These are phyloP conservation scores for Rhizopus arrhizus DNA, from an alignment of 371 early-diverging fungal genomes.

Conservation along the genomic window DNA sequence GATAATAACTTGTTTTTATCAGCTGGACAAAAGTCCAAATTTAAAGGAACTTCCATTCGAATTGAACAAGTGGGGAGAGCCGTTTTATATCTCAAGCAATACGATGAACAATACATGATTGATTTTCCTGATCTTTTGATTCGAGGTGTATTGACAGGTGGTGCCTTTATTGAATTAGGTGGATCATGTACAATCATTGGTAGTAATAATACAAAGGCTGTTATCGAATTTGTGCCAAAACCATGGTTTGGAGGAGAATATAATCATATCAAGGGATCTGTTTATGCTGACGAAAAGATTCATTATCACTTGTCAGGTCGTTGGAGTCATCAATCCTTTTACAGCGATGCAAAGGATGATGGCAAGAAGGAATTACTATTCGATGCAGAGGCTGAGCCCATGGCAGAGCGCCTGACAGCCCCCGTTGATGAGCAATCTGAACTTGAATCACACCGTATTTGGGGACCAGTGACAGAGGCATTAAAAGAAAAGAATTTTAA, in stretches of 20 bases:
- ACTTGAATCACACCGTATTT: constrained; percentile 72
- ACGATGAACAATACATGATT: constrained; percentile 60
- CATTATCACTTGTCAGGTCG: constrained; percentile 52
- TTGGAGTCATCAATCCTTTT: constrained; percentile 68
- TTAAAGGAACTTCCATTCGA: constrained; percentile 67
- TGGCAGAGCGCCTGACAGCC: constrained; percentile 54
- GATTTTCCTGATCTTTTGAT: constrained; percentile 65
- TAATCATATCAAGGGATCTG: constrained; percentile 50
- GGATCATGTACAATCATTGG: constrained; percentile 60
- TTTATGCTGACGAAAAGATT: constrained; percentile 31
- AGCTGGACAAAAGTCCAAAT: constrained; percentile 68
- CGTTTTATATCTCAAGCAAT: constrained; percentile 46
- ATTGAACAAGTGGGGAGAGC: constrained; percentile 65
- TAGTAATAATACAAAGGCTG: constrained; percentile 52
- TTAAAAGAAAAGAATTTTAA: constrained; percentile 64
- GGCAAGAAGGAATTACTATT: constrained; percentile 53
- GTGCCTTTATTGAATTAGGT: constrained; percentile 66
- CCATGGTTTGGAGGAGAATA: constrained; percentile 60
- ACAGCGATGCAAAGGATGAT: constrained; percentile 5
- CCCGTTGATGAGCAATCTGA: constrained; percentile 66
- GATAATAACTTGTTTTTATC: neutral
- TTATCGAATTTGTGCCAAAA: constrained; percentile 65
- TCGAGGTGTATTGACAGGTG: constrained; percentile 64
- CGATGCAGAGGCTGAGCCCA: constrained; percentile 62
- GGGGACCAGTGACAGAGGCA: constrained; percentile 71